These are phyloP conservation scores for Globisporangium takayamanum DNA, from an alignment of 352 stramenopile genomes.

Conservation along the genomic window DNA sequence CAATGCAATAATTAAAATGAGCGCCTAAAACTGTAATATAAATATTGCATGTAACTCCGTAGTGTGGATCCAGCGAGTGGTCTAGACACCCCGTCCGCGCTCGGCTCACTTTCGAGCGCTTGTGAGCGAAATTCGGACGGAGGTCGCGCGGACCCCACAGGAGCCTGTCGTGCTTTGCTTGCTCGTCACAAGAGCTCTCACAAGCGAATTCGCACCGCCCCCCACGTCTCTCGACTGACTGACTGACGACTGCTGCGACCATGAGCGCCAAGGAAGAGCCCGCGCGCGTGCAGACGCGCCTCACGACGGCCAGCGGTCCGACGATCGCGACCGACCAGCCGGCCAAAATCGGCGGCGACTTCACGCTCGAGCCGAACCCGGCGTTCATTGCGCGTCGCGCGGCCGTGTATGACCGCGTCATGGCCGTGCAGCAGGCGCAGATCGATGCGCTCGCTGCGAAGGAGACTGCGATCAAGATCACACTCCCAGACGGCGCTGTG, in stretches of 20 bases:
- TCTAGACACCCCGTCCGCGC: too few relatives aligned
- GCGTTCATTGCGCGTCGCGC: slow-evolving; percentile 75
- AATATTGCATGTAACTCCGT: too few relatives aligned
- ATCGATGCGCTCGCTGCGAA: slow-evolving; percentile 77
- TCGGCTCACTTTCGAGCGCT: too few relatives aligned
- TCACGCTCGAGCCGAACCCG: slow-evolving; percentile 77
- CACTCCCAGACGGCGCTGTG: slow-evolving; percentile 94
- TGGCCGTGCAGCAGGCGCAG: slow-evolving; percentile 56
- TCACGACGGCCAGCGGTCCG: slow-evolving; percentile 71
- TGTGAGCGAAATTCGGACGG: too few relatives aligned
- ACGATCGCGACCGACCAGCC: slow-evolving; percentile 40
- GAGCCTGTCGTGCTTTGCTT: background rate
- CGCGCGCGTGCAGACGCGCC: slow-evolving; percentile 63
- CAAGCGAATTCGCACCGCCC: background rate
- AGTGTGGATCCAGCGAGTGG: too few relatives aligned
- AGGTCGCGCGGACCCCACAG: background rate
- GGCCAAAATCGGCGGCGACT: slow-evolving; percentile 79
- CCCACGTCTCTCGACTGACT: background rate
- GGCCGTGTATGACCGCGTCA: slow-evolving; percentile 85
- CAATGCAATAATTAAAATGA: too few relatives aligned
- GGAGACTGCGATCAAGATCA: slow-evolving; percentile 92
- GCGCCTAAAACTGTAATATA: too few relatives aligned
- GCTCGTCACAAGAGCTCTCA: background rate
- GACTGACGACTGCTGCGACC: background rate
- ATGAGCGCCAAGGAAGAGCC: slow-evolving; percentile 23